Base-by-base conservation (phyloP, 306 rosid genomes). In the Trifolium repens region DNA sequence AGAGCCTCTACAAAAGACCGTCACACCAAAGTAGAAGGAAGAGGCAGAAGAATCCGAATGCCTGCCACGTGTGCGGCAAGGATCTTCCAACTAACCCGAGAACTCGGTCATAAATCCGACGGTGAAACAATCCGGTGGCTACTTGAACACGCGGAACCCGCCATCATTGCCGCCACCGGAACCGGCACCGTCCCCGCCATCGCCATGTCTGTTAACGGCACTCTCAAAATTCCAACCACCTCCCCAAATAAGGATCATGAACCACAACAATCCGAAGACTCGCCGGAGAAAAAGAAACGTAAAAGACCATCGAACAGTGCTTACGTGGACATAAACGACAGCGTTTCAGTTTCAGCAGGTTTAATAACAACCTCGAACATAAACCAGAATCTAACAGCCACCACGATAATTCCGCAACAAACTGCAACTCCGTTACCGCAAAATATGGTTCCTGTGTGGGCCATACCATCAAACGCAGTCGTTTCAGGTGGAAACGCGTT, bases 111-210 rank as follows among this genome's bases (percentile, higher is more conserved):
- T 71, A 93, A 90, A 58, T 92, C 97, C 22, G 96, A 92, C 78
- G 97, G 97, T 3, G 93, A 92, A 43, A 90, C 97, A n/a, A 91
- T 91, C 37, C 88, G 89, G 5, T 93, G 98, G 97, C 93, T 91
- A 0, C 86, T 93, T 0, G 90, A 91, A 4, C 89, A 90, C 62
- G 89, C 96, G 2, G 97, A 93, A 67, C 96, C 91, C 0, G 90
- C 97, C 2, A 91, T 93, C 69, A 87, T 93, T 37, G 93, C 91
- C 60, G 93, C 98, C 71, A 93, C 97, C 1, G 93, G 97, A 0
- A 91, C 91, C 50, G 96, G 96, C 0, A 93, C 92, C 0, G 79
- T 91, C 9, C 98, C 93, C 8, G 93, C 96, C 46, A 93, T 91
- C 74, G 91, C 96, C 16, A 85, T 88, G 89, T 87, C 96, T 4